Base-by-base conservation (phyloP, 768 basidiomycete genomes). In the Cubamyces lactineus region DNA sequence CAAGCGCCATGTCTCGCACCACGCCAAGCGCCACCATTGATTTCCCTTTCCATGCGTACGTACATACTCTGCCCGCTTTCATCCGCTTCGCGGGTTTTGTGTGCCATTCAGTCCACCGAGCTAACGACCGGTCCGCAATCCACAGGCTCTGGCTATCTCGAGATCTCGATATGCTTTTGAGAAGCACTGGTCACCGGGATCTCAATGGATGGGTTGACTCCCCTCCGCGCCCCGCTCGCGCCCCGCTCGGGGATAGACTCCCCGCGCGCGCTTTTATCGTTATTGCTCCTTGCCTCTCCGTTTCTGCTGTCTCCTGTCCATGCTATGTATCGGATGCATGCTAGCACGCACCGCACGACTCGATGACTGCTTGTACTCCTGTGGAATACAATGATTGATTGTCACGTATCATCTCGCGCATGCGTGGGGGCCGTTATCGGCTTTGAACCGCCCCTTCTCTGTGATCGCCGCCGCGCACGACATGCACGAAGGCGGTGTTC, bases 111-210 rank as follows among this genome's bases (percentile, higher is more conserved):
- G 41, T 19, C 13, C n/a, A 11, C 41, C 41, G 15, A 49, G 28
- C 42, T 53, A 24, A 57, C 58, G 21, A 38, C 21, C 26, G 8
- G 63, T 19, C 16, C 41, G 12, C n/a, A 40, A 19, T 39, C 15
- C 23, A n/a, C 47, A 54, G 55, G 51, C 42, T 59, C 48, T 65
- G 52, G 62, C 66, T 57, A 39, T 52, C 45, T 66, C 55, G 53
- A 64, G 66, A 67, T 67, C 65, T 67, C 59, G 60, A 64, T 69
- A 13, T 70, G 69, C 69, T 70, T 69, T 63, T 46, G 67, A 59
- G 60, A 67, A 67, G 67, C 66, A 67, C 66, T 62, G 61, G 60
- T 46, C 34, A n/a, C 45, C 55, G 60, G 51, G 66, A 65, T 67
- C 64, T 65, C 57, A 46, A 50, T 47, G 49, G 63, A 55, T 34